Percentiles rank a stretch among this genome's conserved stretches.
Evolutionary conservation across 495 filamentous ascomycete genomes (phyloP).

Genomic region (Aspergillus coremiiformis): DNA sequence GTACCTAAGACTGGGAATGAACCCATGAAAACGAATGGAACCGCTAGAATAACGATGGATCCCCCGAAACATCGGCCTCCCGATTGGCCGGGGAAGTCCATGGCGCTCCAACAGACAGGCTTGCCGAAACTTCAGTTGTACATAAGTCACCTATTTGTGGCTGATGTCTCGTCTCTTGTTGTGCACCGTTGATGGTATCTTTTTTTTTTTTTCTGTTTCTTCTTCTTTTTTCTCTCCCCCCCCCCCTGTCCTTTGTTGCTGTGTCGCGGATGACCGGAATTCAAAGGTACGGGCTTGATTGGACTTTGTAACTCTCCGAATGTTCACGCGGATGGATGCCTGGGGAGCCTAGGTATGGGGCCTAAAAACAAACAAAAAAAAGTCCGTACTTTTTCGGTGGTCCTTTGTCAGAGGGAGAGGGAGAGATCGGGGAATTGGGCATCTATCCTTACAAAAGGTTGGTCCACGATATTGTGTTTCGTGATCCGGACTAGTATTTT

Average conservation of each 20-base stretch:
- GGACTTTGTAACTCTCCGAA: neutral
- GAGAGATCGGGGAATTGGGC: neutral
- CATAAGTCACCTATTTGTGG: neutral
- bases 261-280: neutral
- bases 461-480: neutral
- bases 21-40: neutral
- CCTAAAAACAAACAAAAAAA: no score
- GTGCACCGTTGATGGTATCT: neutral
- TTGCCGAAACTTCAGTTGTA: neutral
- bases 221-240: no score
- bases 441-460: neutral
- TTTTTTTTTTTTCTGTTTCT: neutral
- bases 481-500: no score
- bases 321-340: neutral
- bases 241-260: no score
- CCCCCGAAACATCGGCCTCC: neutral
- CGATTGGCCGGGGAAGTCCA: neutral
- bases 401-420: neutral
- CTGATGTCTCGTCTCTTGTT: neutral
- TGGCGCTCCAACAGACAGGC: neutral
- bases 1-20: neutral
- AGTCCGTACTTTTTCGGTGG: neutral
- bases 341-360: neutral
- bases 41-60: neutral
- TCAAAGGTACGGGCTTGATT: neutral